phyloP scores from a whole-genome alignment of 2,329 filamentous ascomycete genomes.

The Zasmidium angulare region DNA sequence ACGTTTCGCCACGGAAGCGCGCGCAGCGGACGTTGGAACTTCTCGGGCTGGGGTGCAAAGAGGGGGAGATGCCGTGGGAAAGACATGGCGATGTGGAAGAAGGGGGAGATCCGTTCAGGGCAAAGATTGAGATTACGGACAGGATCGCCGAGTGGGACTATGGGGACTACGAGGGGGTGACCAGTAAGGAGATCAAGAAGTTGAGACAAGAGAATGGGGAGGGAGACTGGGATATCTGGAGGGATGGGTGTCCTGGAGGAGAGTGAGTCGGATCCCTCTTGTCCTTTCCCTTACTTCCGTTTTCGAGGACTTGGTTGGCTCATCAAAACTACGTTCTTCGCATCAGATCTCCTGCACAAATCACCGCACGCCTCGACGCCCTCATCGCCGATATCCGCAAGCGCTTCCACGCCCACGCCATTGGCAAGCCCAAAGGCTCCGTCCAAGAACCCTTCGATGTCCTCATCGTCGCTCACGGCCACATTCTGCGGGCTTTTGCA shows the following conservation, averaged over 20 bases:
- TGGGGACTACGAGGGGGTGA: slow-evolving; percentile 61
- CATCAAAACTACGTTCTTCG: no score
- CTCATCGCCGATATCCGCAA: slow-evolving; percentile 73
- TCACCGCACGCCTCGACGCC: slow-evolving; percentile 70
- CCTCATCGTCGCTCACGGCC: slow-evolving; percentile 82
- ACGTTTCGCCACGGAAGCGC: slow-evolving; percentile 81
- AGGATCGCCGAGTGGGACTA: slow-evolving; percentile 62
- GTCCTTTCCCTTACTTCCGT: not conserved
- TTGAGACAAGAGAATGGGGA: slow-evolving; percentile 47
- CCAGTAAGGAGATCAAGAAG: slow-evolving; percentile 51
- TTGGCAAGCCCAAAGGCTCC: slow-evolving; percentile 52
- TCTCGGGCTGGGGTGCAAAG: slow-evolving; percentile 68
- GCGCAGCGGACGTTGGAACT: slow-evolving; percentile 90
- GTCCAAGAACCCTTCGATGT: slow-evolving; percentile 59
- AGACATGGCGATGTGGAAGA: slow-evolving; percentile 26
- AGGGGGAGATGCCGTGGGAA: slow-evolving; percentile 65
- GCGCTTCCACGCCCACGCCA: slow-evolving; percentile 43
- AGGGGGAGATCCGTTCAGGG: slow-evolving; percentile 33
- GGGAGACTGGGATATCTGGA: slow-evolving; percentile 81
- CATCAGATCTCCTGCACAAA: slow-evolving; percentile 66
- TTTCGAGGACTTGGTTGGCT: no score
- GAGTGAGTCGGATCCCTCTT: slow-evolving; percentile 40
- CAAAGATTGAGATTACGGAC: slow-evolving; percentile 52
- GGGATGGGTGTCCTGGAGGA: slow-evolving; percentile 79
- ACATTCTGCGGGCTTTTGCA: slow-evolving; percentile 84